Evolutionary conservation across 805 yeast species (phyloP).

Genomic region (Metschnikowia santaceciliae): DNA sequence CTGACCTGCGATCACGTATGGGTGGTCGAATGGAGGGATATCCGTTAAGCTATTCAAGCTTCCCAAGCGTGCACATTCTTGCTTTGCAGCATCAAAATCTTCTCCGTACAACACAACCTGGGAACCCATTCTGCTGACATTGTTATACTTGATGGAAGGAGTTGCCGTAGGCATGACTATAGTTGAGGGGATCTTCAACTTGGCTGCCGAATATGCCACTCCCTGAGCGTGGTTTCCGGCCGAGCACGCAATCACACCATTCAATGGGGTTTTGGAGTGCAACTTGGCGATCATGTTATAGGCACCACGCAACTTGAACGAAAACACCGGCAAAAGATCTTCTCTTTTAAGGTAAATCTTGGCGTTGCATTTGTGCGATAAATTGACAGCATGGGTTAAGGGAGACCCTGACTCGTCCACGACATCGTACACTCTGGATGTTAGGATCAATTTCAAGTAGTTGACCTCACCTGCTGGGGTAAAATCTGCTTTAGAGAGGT

Average conservation of each 20-base stretch:
- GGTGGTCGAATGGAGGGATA: slow-evolving; percentile 98
- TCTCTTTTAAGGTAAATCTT: slow-evolving; percentile 83
- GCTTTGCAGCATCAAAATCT: slow-evolving; percentile 93
- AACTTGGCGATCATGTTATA: slow-evolving; percentile 94
- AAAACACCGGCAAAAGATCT: slow-evolving; percentile 90
- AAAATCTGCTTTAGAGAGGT: slow-evolving; percentile 48
- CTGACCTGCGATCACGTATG: slow-evolving; percentile 97
- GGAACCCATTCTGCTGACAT: slow-evolving; percentile 89
- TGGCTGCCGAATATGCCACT: slow-evolving; percentile 87
- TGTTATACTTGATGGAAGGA: slow-evolving; percentile 89
- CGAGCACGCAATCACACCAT: slow-evolving; percentile 95
- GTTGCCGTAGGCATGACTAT: slow-evolving; percentile 98
- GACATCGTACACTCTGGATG: slow-evolving; percentile 93
- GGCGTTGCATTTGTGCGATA: slow-evolving; percentile 72
- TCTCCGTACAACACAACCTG: slow-evolving; percentile 91
- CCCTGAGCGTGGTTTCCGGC: slow-evolving; percentile 99
- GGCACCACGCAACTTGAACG: slow-evolving; percentile 96
- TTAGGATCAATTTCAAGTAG: slow-evolving; percentile 82
- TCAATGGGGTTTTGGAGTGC: slow-evolving; percentile 53
- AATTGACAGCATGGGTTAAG: slow-evolving; percentile 64
- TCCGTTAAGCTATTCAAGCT: slow-evolving; percentile 71
- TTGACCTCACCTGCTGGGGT: slow-evolving; percentile 72
- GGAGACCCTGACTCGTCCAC: slow-evolving; percentile 79
- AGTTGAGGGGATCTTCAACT: slow-evolving; percentile 85
- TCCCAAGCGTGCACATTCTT: slow-evolving; percentile 74